Percentiles rank a stretch among this genome's conserved stretches.
phyloP scores from a whole-genome alignment of 495 filamentous ascomycete species.

The Neurospora hispaniola region DNA sequence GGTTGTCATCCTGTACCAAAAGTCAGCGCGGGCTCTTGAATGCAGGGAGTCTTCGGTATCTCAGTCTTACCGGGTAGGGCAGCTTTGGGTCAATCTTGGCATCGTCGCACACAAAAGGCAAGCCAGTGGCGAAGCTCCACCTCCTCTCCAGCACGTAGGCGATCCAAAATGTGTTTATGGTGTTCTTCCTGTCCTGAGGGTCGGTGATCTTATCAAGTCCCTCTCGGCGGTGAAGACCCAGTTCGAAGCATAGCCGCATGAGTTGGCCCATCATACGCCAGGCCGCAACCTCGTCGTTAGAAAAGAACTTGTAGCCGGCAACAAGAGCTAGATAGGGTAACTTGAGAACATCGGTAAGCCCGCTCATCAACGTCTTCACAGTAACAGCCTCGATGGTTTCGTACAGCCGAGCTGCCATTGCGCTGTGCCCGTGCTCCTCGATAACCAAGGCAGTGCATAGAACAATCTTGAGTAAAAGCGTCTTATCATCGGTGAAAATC shows the following conservation, averaged over 20 bases:
- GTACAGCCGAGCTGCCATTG: slow-evolving; percentile 59
- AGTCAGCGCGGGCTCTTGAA: background rate
- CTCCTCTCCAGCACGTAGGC: slow-evolving; percentile 69
- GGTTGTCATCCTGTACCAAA: slow-evolving; percentile 50
- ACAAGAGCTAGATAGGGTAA: slow-evolving; percentile 66
- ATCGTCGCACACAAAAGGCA: slow-evolving; percentile 75
- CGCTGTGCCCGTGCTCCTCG: slow-evolving; percentile 66
- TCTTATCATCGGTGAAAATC: slow-evolving; percentile 54
- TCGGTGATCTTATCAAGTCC: slow-evolving; percentile 55
- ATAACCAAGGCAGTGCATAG: slow-evolving; percentile 63
- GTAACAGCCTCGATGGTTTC: slow-evolving; percentile 57
- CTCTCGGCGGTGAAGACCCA: slow-evolving; percentile 69
- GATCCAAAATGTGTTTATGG: slow-evolving; percentile 66
- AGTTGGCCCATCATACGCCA: slow-evolving; percentile 73
- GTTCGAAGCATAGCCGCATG: slow-evolving; percentile 64
- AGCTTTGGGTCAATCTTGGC: slow-evolving; percentile 71
- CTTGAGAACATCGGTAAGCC: slow-evolving; percentile 52
- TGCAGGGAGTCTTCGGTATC: background rate
- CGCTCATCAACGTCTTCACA: slow-evolving; percentile 56
- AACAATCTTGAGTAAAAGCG: slow-evolving; percentile 66
- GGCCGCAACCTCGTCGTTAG: slow-evolving; percentile 67
- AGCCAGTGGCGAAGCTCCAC: slow-evolving; percentile 72
- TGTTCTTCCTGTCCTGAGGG: slow-evolving; percentile 50
- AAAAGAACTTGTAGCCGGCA: slow-evolving; percentile 76
- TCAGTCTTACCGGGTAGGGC: slow-evolving; percentile 57